Evolutionary conservation across 116 monocot genomes (phyloP).

Genomic region (Dioscorea cayenensis): DNA sequence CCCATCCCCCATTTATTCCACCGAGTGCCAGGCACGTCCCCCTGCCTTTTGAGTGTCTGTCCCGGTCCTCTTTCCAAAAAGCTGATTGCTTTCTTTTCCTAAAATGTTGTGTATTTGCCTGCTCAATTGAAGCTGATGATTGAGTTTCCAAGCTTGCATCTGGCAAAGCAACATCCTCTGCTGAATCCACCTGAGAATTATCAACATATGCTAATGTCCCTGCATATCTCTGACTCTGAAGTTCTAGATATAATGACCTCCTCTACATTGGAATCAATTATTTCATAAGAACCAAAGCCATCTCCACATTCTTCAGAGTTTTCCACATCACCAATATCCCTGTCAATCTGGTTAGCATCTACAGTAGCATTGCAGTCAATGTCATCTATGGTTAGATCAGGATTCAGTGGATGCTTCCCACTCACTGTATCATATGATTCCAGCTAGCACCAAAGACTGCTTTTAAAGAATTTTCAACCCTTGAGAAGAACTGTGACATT

Average conservation of each 20-base stretch:
- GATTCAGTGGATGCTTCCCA: constrained; percentile 25
- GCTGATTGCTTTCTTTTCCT: constrained; percentile 65
- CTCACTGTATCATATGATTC: constrained; percentile 4
- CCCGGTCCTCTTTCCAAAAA: no score
- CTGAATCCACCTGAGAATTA: constrained; percentile 38
- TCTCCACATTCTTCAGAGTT: constrained; percentile 52
- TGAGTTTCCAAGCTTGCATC: constrained; percentile 20
- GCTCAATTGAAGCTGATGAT: constrained; percentile 17
- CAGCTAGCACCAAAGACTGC: constrained; percentile 15
- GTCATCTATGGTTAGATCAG: constrained; percentile 21
- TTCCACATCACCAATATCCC: constrained; percentile 62
- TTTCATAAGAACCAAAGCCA: constrained; percentile 75
- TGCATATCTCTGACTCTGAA: constrained; percentile 65
- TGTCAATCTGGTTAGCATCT: constrained; percentile 80
- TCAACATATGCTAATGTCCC: constrained; percentile 69
- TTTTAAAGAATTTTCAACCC: constrained; percentile 42
- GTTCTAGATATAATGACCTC: constrained; percentile 18
- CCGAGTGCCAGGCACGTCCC: no score
- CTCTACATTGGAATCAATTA: constrained; percentile 49
- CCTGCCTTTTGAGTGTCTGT: no score
- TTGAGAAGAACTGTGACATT: constrained; percentile 53
- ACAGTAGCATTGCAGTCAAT: constrained; percentile 89
- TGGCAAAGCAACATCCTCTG: constrained; percentile 29
- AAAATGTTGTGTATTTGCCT: constrained; percentile 7
- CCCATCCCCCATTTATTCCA: no score